Base-by-base conservation (phyloP, 2,329 filamentous ascomycete genomes). In the Exserohilum rostratum region DNA sequence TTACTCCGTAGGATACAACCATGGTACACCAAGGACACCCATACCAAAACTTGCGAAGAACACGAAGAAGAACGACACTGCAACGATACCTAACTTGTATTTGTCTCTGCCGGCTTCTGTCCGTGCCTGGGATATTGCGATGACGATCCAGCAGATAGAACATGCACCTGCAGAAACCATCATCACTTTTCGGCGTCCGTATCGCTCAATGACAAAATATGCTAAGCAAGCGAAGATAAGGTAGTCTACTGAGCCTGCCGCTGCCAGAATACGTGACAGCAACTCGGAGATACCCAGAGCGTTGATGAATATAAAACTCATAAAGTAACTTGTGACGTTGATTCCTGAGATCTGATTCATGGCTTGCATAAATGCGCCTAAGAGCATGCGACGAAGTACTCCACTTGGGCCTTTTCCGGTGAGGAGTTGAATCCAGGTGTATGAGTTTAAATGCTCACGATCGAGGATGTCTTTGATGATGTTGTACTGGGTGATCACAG, bases 61-160 rank as follows among this genome's bases (percentile, higher is more conserved):
- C 13, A 69, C 35, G 44, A 73, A 73, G 52, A 73, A 73, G 65
- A 81, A 81, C 0, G 78, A 77, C 2, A 81, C 79, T 4, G 79
- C 76, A 4, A 79, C 79, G n/a, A 78, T 78, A 5, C 78, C 78
- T 1, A 79, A 66, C 42, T 79, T 77, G 43, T 80, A 78, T 5
- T 65, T 65, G 50, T 81, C 67, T 0, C 76, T 77, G 5, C 78
- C 77, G 13, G 72, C 70, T 45, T 77, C 74, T 1, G 73, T 72
- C 17, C 77, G 63, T 2, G 75, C 76, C 5, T 80, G 71, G 0
- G 78, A 70, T 15, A 80, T 78, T 0, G 79, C 76, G 46, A 83
- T 82, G 7, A 80, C 64, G 15, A 79, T 72, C 72, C 79, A 83
- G 61, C 80, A 84, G 11, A 78, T 74, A 1, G 76, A 79, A 53